Evolutionary conservation across 2,329 filamentous ascomycete species (phyloP).

Genomic region (Pestalotiopsis sp.): DNA sequence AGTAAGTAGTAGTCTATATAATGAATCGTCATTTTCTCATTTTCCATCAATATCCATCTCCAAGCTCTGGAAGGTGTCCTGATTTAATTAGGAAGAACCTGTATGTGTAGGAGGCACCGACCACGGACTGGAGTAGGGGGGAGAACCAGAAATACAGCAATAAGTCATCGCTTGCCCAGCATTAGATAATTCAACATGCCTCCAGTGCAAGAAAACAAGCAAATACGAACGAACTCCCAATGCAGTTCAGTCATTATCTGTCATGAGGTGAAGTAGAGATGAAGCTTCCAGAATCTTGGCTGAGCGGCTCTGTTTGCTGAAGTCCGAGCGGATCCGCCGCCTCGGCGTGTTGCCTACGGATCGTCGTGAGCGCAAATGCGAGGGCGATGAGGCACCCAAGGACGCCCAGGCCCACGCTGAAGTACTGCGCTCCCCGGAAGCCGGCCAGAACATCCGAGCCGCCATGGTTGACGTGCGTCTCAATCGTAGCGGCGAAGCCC

Average conservation of each 20-base stretch:
- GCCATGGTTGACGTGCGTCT: conserved; percentile 12
- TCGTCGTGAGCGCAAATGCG: conserved; percentile 4
- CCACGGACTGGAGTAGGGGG: no score
- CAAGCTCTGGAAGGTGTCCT: no score
- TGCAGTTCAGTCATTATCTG: not conserved
- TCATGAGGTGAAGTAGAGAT: not conserved
- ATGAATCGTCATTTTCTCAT: no score
- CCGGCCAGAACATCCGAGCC: conserved; percentile 4
- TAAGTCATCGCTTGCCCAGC: no score
- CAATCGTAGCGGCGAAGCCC: conserved; percentile 54
- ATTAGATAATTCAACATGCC: no score
- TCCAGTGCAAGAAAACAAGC: no score
- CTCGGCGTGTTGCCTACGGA: not conserved
- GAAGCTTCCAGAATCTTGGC: not conserved
- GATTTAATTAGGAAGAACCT: no score
- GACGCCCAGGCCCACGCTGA: conserved; percentile 7
- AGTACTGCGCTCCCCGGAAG: conserved; percentile 10
- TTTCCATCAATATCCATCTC: no score
- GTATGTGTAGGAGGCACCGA: no score
- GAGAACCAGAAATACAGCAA: no score
- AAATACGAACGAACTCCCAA: not conserved
- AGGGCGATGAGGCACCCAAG: conserved; percentile 7
- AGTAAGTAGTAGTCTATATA: no score
- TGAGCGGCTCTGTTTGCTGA: not conserved
- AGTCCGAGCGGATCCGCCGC: not conserved